Evolutionary conservation across 164 flowering plant genomes (phyloP).

Genomic region (Tetracentron sinense): DNA sequence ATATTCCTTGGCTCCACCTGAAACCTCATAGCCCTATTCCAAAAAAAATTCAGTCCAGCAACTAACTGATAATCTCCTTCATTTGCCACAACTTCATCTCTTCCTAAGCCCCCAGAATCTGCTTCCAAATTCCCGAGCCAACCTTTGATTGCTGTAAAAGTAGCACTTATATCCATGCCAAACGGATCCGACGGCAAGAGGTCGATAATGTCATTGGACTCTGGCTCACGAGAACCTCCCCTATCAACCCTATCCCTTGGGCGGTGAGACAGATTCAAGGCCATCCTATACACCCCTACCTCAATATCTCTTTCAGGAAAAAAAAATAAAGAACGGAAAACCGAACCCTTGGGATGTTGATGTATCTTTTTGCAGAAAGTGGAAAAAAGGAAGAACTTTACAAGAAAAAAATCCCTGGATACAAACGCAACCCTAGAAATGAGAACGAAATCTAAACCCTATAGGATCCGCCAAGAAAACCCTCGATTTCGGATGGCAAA

Average conservation of each 20-base stretch:
- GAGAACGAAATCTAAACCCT: not conserved
- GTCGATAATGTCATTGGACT: constrained; percentile 52
- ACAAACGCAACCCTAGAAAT: no score
- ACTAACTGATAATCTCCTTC: constrained; percentile 39
- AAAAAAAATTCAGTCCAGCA: constrained; percentile 51
- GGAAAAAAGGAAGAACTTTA: no score
- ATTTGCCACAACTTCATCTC: constrained; percentile 19
- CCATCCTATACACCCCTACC: no score
- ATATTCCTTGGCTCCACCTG: constrained; percentile 30
- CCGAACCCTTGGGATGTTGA: no score
- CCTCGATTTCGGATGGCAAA: constrained; percentile 65
- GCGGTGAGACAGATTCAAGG: constrained; percentile 56
- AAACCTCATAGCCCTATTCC: constrained; percentile 49
- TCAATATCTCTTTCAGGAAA: no score
- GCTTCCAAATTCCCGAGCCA: constrained; percentile 73
- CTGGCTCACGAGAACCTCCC: no score
- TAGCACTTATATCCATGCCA: constrained; percentile 73
- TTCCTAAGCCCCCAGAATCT: constrained; percentile 37
- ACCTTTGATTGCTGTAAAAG: constrained; percentile 65
- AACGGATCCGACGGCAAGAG: constrained; percentile 91
- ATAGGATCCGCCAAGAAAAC: constrained; percentile 41
- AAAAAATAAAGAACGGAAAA: not conserved
- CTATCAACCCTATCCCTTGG: constrained; percentile 38
- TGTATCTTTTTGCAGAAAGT: no score
- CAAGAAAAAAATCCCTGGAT: no score